Base-by-base conservation (phyloP, 176 grass and related monocot species). In the Calamus simplicifolius region DNA sequence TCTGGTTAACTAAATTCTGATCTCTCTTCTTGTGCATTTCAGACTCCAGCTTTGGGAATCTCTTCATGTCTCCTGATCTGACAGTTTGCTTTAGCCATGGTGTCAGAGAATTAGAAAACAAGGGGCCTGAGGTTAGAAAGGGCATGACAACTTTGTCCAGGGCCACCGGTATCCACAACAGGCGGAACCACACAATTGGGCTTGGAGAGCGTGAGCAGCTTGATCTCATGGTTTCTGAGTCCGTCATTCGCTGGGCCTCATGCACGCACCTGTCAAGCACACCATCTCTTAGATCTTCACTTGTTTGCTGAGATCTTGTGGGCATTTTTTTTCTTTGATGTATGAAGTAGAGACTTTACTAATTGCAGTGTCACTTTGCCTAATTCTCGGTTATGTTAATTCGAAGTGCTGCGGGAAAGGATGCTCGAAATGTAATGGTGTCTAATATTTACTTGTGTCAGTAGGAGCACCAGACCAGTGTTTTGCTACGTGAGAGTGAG, bases 221-320 rank as follows among this genome's bases (percentile, higher is more conserved):
- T 66, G 87, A 98, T 38, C 58, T 64, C 68, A 54, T 63, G 27
- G 87, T 85, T 21, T 63, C 93, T 0, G 93, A 98, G 80, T 98
- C 87, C 4, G 81, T 98, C 19, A 92, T 98, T 55, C 78, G 87
- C 16, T 98, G 93, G 93, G 84, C 84, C 5, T 98, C 93, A 19
- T 98, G 93, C 83, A 89, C 93, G 12, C 51, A 76, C 25, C 51
- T 89, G 12, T 89, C 93, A 25, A 85, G 68, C 55, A 58, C 88
- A 27, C 84, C 78, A 18, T 98, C 93, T 17, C 84, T 89, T 54
- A 81, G 66, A 25, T 83, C 93, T 17, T 98, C 87, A 1, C 78
- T 98, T 29, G 88, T 98, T 49, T 98, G 87, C 80, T 98, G 80
- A 83, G 60, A 48, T 10, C 4, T 16, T 25, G 48, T 25, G 4